Evolutionary conservation across 148 eudicot genomes (phyloP).

Genomic region (Spergularia bocconei): DNA sequence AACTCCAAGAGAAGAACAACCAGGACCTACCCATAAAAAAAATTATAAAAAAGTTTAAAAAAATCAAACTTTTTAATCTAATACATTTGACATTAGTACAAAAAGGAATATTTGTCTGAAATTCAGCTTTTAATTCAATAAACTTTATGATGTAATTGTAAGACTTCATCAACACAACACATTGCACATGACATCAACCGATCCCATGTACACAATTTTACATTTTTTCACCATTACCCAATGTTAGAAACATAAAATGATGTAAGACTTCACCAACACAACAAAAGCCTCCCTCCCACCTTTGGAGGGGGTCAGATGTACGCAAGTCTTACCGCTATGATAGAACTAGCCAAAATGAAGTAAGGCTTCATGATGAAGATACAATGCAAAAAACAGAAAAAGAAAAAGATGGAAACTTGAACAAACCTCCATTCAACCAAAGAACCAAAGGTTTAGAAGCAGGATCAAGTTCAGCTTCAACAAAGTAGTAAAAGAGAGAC

Average conservation of each 20-base stretch:
- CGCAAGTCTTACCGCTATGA: too few relatives aligned
- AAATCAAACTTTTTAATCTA: background rate
- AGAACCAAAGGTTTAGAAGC: conserved; percentile 82
- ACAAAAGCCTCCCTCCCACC: too few relatives aligned
- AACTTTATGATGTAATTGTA: background rate
- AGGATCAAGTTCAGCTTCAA: conserved; percentile 75
- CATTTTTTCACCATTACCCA: too few relatives aligned
- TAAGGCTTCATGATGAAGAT: too few relatives aligned
- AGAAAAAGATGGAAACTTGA: background rate
- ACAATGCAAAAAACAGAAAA: background rate
- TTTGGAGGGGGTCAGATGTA: too few relatives aligned
- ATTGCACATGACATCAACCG: too few relatives aligned
- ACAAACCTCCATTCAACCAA: conserved; percentile 94
- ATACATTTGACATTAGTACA: conserved; percentile 6
- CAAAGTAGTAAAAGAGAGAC: conserved; percentile 84
- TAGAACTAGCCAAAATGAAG: too few relatives aligned
- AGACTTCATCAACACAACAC: too few relatives aligned
- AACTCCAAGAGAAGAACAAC: conserved; percentile 97
- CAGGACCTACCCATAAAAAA: conserved; percentile 67
- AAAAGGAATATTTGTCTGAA: conserved; percentile 30
- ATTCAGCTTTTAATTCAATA: conserved; percentile 19
- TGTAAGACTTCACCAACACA: too few relatives aligned
- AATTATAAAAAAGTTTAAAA: conserved; percentile 5
- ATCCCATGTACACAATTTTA: too few relatives aligned
- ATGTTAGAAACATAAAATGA: too few relatives aligned